These are phyloP conservation scores for Schizophyllum commune DNA, from an alignment of 1,284 basidiomycete species.

Conservation along the genomic window DNA sequence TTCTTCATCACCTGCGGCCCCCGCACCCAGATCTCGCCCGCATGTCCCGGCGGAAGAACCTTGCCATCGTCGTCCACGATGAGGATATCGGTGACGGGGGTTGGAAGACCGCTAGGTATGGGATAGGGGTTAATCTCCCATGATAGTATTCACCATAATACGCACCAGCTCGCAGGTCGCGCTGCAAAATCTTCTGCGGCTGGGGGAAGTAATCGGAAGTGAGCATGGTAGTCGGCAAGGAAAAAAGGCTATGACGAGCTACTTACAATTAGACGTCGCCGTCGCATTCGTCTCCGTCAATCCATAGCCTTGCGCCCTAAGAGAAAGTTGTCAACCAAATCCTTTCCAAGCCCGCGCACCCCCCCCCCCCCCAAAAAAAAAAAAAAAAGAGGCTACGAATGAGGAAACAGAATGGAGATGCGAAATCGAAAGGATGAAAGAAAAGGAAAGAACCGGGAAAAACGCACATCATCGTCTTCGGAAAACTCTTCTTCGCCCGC, in stretches of 20 bases:
- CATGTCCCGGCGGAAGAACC: slow-evolving; percentile 26
- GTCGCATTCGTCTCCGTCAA: slow-evolving; percentile 47
- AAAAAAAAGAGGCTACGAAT: no score
- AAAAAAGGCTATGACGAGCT: not conserved
- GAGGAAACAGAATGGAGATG: no score
- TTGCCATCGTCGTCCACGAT: slow-evolving; percentile 33
- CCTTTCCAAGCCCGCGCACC: no score
- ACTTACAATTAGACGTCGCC: slow-evolving; percentile 25
- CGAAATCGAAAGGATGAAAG: no score
- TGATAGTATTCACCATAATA: no score
- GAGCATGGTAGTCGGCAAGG: slow-evolving; percentile 7
- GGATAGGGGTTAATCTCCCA: slow-evolving; percentile 5
- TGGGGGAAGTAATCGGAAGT: slow-evolving; percentile 14
- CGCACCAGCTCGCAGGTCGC: slow-evolving; percentile 39
- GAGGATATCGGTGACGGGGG: slow-evolving; percentile 38
- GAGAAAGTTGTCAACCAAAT: no score
- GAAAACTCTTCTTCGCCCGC: not conserved
- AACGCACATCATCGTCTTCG: not conserved
- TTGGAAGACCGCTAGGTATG: slow-evolving; percentile 33
- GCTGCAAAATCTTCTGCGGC: slow-evolving; percentile 41
- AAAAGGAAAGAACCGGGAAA: no score
- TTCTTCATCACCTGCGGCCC: slow-evolving; percentile 51
- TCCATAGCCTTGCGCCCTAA: slow-evolving; percentile 30
- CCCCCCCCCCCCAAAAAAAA: no score
- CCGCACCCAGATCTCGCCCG: slow-evolving; percentile 43